Conservation (phyloP, 805 yeast genomes). For the Yamadazyma olivae region DNA sequence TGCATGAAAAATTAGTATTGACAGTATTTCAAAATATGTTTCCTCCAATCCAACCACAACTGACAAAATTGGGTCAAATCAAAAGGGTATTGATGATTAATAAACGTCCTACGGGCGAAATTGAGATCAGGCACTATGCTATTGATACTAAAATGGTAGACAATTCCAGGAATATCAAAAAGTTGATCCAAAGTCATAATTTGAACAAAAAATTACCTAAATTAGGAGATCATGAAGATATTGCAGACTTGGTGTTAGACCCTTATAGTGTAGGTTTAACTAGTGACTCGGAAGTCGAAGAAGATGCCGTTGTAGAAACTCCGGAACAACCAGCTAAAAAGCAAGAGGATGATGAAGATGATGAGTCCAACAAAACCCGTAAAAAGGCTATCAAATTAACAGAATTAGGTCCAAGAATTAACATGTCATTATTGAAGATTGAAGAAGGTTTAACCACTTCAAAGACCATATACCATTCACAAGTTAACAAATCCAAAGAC, state of each 20-base stretch:
- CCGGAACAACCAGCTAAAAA: slow-evolving; percentile 16
- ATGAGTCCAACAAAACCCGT: slow-evolving; percentile 19
- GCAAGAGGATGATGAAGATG: slow-evolving; percentile 14
- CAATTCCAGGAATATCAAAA: slow-evolving; percentile 68
- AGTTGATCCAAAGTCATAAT: slow-evolving; percentile 61
- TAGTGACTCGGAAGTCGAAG: slow-evolving; percentile 92
- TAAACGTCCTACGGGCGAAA: slow-evolving; percentile 52
- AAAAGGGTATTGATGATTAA: slow-evolving; percentile 83
- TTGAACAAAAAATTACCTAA: slow-evolving; percentile 68
- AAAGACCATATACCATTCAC: slow-evolving; percentile 80
- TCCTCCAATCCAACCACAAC: slow-evolving; percentile 89
- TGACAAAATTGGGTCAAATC: slow-evolving; percentile 68
- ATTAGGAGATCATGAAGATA: slow-evolving; percentile 63
- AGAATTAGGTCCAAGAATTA: slow-evolving; percentile 90
- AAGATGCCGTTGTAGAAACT: slow-evolving; percentile 71
- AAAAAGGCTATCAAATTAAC: slow-evolving; percentile 89
- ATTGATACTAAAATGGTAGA: slow-evolving; percentile 85
- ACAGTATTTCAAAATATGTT: slow-evolving; percentile 94
- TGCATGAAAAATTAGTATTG: slow-evolving; percentile 76
- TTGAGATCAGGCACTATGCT: slow-evolving; percentile 86
- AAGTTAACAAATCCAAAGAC: slow-evolving; percentile 56
- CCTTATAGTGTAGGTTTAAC: slow-evolving; percentile 80
- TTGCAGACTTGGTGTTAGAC: slow-evolving; percentile 79
- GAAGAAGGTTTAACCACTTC: slow-evolving; percentile 85
- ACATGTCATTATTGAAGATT: slow-evolving; percentile 72